Base-by-base conservation (phyloP, 2,329 filamentous ascomycete species). In the Sclerotinia spermophila region DNA sequence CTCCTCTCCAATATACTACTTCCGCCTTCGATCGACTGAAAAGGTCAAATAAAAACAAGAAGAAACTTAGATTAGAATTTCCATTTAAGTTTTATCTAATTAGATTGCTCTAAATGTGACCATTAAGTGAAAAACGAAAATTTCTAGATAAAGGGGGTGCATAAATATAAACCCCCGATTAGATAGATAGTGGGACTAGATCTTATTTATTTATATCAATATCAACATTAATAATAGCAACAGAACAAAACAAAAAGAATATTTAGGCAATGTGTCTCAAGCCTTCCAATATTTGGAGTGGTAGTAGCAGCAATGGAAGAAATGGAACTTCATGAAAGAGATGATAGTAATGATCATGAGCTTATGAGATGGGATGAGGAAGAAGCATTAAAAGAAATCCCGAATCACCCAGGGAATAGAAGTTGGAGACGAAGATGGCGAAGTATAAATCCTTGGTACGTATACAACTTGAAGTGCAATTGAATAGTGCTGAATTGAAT, bases 361-460 rank as follows among this genome's bases (percentile, higher is more conserved):
- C 24, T 62, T 15, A 33, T 62, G 56, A 69, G 56, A 42, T 42
- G 58, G n/a, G 67, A 69, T 44, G 67, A 69, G 35, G 67, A 69
- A 44, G 58, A 60, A n/a, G 67, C 30, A 27, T 40, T 55, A 11
- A 30, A 48, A 19, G 33, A 42, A 24, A 38, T 48, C 53, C 33
- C 67, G 24, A 21, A 40, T 38, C n/a, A 40, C 24, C 56, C n/a
- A 24, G 15, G 24, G 27, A 40, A 45, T 61, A n/a, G 56, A 30
- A 42, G n/a, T 62, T 64, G 67, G 67, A 53, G n/a, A 62, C 67
- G n/a, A 51, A 69, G 19, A 69, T 69, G 56, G 67, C 42, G 30
- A 53, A 35, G 33, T 11, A 27, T 69, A 15, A 61, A 53, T 38
- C 3, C 56, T n/a, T 69, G 67, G 67, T 69, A 64, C 53, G 27